phyloP scores from a whole-genome alignment of 1,139 yeast species.

The Taiozyma sp. region DNA sequence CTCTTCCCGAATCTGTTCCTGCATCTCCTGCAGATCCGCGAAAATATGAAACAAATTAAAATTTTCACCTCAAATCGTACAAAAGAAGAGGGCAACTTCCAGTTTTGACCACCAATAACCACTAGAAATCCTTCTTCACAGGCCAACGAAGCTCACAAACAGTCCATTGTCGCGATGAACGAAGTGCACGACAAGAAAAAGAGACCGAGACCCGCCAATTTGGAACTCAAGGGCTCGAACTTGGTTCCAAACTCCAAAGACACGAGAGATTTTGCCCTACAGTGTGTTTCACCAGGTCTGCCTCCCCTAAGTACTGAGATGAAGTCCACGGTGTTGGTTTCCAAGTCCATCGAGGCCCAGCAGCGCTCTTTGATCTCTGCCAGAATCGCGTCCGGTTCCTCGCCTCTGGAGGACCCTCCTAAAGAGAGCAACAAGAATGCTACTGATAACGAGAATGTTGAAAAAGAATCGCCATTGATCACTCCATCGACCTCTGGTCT shows the following conservation, averaged over 20 bases:
- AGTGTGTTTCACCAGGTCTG: slow-evolving; percentile 38
- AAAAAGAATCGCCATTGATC: neutral
- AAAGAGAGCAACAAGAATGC: slow-evolving; percentile 8
- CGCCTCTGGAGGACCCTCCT: slow-evolving; percentile 3
- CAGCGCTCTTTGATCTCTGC: slow-evolving; percentile 43
- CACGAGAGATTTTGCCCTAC: slow-evolving; percentile 24
- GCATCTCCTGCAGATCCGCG: neutral
- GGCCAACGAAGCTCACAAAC: neutral
- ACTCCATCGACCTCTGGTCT: slow-evolving; percentile 12
- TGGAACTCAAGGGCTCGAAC: slow-evolving; percentile 19
- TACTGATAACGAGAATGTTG: slow-evolving; percentile 1
- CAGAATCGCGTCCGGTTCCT: slow-evolving; percentile 20
- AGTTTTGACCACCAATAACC: neutral
- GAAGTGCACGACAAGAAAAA: slow-evolving; percentile 13
- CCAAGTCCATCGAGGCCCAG: slow-evolving; percentile 43
- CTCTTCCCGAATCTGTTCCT: neutral
- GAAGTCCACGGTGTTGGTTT: slow-evolving; percentile 40
- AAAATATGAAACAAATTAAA: slow-evolving; percentile 1
- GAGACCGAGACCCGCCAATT: slow-evolving; percentile 25
- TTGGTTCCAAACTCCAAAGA: slow-evolving; percentile 6
- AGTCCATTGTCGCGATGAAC: neutral
- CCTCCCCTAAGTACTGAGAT: slow-evolving; percentile 41
- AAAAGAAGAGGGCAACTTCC: neutral
- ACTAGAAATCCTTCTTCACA: neutral
- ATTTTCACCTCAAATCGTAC: neutral